phyloP scores from a whole-genome alignment of 805 yeast species.

The Wickerhamiella spandovensis region DNA sequence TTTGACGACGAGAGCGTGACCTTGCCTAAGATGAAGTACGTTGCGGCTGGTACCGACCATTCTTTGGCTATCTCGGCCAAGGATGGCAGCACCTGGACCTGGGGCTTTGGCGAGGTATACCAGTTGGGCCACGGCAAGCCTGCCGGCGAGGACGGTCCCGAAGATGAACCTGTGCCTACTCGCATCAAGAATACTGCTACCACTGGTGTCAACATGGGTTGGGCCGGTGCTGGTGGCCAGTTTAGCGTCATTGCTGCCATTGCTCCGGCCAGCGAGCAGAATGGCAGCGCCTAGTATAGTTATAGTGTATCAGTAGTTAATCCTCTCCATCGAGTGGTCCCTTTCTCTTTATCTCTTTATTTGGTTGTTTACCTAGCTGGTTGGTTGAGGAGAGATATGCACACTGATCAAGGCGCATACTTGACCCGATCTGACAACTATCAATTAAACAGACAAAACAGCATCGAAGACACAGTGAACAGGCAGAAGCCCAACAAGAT shows the following conservation, averaged over 20 bases:
- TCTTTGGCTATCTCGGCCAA: conserved; percentile 63
- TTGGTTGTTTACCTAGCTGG: too few species aligned
- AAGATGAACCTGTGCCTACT: conserved; percentile 77
- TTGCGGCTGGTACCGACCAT: conserved; percentile 87
- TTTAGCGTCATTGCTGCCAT: conserved; percentile 78
- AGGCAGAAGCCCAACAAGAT: too few species aligned
- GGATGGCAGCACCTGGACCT: conserved; percentile 77
- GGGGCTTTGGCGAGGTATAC: conserved; percentile 98
- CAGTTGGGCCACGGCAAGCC: conserved; percentile 87
- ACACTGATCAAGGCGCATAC: too few species aligned
- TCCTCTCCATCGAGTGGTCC: not conserved
- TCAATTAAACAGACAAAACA: too few species aligned
- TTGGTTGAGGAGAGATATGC: too few species aligned
- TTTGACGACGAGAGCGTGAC: conserved; percentile 19
- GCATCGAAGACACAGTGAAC: too few species aligned
- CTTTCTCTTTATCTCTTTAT: too few species aligned
- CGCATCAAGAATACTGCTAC: conserved; percentile 92
- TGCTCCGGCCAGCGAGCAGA: conserved; percentile 13
- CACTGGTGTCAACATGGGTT: conserved; percentile 51
- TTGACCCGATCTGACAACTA: too few species aligned
- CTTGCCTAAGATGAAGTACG: conserved; percentile 42
- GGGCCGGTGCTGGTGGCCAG: conserved; percentile 94
- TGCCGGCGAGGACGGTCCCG: conserved; percentile 71
- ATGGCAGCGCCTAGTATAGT: not conserved
- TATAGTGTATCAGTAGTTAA: not conserved